Base-by-base conservation (phyloP, 2,329 filamentous ascomycete species). In the Aureobasidium sp. region DNA sequence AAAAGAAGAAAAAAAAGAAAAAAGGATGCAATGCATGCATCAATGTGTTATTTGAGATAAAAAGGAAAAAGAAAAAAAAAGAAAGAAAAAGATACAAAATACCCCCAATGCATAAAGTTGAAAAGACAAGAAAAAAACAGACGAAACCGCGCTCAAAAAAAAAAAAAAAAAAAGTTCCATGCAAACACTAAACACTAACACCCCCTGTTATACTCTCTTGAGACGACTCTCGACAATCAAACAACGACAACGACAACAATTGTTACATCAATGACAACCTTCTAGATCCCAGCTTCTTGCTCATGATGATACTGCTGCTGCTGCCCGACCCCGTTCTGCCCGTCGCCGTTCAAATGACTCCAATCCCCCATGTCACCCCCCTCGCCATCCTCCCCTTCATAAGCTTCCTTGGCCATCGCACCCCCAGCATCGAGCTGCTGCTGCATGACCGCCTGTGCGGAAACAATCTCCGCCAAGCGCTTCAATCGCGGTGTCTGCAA, bases 401-500 rank as follows among this genome's bases (percentile, higher is more conserved):
- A 51, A 6, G 29, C 37, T 16, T 55, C 38, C 24, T 52, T 42
- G 7, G 53, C 45, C 30, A 50, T 39, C 7, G 47, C 45, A 38
- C 47, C 60, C 24, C 61, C 61, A 7, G 63, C 65, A 44, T 67
- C 66, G 10, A 67, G 55, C 39, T 68, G 65, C 54, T 68, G 66
- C 70, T 97, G 91, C 54, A 90, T 89, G 65, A 97, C 91, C 27
- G 93, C 93, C 72, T 98, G 93, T 27, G 90, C 88, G 32, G 89
- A 95, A 42, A 98, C 93, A 60, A 98, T 97, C 73, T 98, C 93
- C n/a, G 93, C 93, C 51, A 98, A 78, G 57, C 93, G 85, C 78
- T 97, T 97, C 58, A 98, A 74, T 57, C 91, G 83, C 42, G 91
- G 91, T 55, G 90, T 96, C 87, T 96, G 90, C 45, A 96, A 82